Evolutionary conservation across 2,329 filamentous ascomycete genomes (phyloP), one percentile per base, ranked within the genome.

Genomic region (Ophiocordyceps sinensis): DNA sequence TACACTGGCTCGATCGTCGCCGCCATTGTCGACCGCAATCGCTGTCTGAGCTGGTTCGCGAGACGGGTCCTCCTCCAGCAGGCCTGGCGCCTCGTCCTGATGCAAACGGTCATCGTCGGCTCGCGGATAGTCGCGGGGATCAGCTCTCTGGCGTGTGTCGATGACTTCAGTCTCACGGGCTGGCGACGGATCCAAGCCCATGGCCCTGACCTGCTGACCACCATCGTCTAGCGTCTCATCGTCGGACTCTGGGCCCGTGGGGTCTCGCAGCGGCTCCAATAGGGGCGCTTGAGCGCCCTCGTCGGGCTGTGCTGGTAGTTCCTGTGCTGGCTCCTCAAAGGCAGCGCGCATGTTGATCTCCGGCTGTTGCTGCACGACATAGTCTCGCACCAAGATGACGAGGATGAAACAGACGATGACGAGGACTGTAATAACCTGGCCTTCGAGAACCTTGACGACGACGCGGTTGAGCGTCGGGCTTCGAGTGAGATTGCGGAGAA

Each of bases 341-440:
- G 73, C 75, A 9, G 73, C 80, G 1, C 78, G 81, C 67, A 91
- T 80, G 52, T 94, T 93, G 50, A 91, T 82, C 48, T 88, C 81
- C 5, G 89, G 91, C 56, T 98, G 91, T 58, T 98, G 91, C 58
- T 98, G 91, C 10, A 98, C 87, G 39, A 98, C 91, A 73, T 94
- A 98, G 63, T 98, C 91, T 37, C 93, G 71, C 37, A 98, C 95
- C 4, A 98, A 65, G 50, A 98, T 98, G 35, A 98, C 79, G n/a
- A 98, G 66, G 44, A 98, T 95, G 60, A 96, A 98, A 43, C 82
- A 87, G 36, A 94, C 73, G 8, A 98, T 89, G 39, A 96, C 85
- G 11, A 93, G 65, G 6, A 95, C 66, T 1, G 89, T 98, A 50
- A 98, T 94, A 38, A 96, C 75, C 55, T 94, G 88, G 4, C 91